Evolutionary conservation across 2,329 filamentous ascomycete genomes (phyloP), one percentile per base, ranked within the genome.

Genomic region (Rugonectria rugulosa): DNA sequence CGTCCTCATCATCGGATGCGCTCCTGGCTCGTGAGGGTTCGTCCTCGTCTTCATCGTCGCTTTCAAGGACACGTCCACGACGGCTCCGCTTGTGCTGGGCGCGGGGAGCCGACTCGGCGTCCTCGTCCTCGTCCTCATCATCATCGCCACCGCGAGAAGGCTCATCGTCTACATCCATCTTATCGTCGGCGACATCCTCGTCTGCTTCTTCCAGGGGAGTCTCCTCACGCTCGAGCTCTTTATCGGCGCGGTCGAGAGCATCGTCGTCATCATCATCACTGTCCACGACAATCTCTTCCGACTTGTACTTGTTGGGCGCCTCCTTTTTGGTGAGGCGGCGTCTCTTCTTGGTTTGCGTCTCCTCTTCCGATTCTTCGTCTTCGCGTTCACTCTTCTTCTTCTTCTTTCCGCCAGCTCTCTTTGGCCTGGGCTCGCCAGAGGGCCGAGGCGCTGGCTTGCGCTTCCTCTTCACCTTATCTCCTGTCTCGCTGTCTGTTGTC

Each of bases 401-500:
- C 38, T 68, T 66, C 56, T 66, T 89, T 90, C 81, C 61, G 44
- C 64, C 11, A 14, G 65, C 45, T 65, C 72, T 64, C 72, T 73
- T 79, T 23, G 77, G 72, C 69, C 79, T 83, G 24, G 68, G 72
- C 63, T 77, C 77, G 36, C 72, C 71, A 27, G 71, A 27, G 50
- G 70, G 34, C 61, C 78, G 68, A 1, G 75, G 68, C 5, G 73
- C 77, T 10, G 75, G 66, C 75, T 77, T 88, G 74, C 89, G 90
- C 80, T 92, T 93, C 56, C 90, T 83, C 79, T 91, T 92, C 51
- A 91, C 81, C 70, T 86, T 88, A 45, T 95, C 90, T 29, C 91
- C 92, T 3, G 90, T 94, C 74, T 96, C 92, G 27, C 81, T 84
- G 69, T 96, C 92, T 0, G 87, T 90, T 0, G 90, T 95, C 74